A percentile compares a stretch with the other conserved stretches of the same genome.
phyloP scores from a whole-genome alignment of 768 basidiomycete species.

The Tulasnella sp. region DNA sequence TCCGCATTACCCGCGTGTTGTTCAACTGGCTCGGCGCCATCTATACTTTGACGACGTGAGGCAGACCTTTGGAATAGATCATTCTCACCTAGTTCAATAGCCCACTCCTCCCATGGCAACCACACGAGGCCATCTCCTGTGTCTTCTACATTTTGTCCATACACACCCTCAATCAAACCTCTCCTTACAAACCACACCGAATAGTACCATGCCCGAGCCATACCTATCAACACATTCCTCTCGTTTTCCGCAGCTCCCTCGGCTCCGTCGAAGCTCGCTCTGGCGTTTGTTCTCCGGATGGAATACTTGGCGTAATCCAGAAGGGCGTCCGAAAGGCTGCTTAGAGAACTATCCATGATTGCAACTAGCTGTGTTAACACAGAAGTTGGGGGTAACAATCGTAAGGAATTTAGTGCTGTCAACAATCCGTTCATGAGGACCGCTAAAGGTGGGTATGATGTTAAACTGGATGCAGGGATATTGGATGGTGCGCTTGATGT shows the following conservation, averaged over 20 bases:
- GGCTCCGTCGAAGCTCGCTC: conserved; percentile 19
- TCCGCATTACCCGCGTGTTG: too few relatives aligned
- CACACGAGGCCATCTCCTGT: too few relatives aligned
- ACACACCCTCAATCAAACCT: conserved; percentile 65
- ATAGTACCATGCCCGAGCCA: conserved; percentile 44
- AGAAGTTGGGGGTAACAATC: conserved; percentile 60
- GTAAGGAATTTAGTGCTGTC: conserved; percentile 61
- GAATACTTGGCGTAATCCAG: conserved; percentile 12
- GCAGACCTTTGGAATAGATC: too few relatives aligned
- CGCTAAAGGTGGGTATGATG: conserved; percentile 66
- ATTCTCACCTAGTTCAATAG: too few relatives aligned
- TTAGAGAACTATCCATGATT: conserved; percentile 41
- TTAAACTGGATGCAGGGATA: conserved; percentile 56
- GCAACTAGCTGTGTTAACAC: conserved; percentile 38
- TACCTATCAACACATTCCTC: conserved; percentile 31
- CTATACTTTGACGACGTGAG: too few relatives aligned
- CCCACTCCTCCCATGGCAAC: too few relatives aligned
- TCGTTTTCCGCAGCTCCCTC: conserved; percentile 25
- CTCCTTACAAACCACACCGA: conserved; percentile 59
- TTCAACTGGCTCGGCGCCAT: too few relatives aligned
- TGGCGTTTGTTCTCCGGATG: conserved; percentile 13
- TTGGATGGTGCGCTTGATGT: conserved; percentile 24
- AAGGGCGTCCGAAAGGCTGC: conserved; percentile 1
- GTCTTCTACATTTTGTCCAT: conserved; percentile 29
- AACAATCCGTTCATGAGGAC: conserved; percentile 58